Conservation (phyloP, 116 monocot genomes). For the Iris pallida region DNA sequence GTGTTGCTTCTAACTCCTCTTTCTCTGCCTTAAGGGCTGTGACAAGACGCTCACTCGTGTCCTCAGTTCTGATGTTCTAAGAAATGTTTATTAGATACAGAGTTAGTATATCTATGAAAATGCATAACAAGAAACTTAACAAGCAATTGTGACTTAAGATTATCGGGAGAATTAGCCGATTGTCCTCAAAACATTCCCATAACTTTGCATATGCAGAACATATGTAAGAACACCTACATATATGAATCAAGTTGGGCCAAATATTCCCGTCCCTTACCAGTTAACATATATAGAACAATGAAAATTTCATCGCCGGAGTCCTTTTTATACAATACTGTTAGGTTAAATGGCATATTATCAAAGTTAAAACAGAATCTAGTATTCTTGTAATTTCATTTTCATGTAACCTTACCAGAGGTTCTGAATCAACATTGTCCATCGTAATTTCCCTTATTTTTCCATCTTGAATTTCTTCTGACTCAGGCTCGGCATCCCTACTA, state of each 20-base stretch:
- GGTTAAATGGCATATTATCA: not conserved
- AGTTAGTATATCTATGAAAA: too few relatives aligned
- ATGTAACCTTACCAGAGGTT: constrained; percentile 31
- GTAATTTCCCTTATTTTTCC: constrained; percentile 61
- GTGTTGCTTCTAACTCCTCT: constrained; percentile 59
- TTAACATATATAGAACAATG: too few relatives aligned
- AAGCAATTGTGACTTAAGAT: too few relatives aligned
- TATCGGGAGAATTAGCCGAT: too few relatives aligned
- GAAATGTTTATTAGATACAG: not conserved
- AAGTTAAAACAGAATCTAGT: not conserved
- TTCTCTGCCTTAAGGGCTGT: constrained; percentile 56
- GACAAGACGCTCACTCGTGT: constrained; percentile 24
- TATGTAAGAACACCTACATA: too few relatives aligned
- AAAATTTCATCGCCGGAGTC: too few relatives aligned
- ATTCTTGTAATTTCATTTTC: not conserved
- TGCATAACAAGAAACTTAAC: too few relatives aligned
- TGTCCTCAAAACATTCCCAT: too few relatives aligned
- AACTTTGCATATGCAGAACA: too few relatives aligned
- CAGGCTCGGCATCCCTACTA: constrained; percentile 54
- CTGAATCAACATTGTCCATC: constrained; percentile 46
- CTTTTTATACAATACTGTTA: too few relatives aligned
- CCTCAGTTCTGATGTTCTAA: constrained; percentile 48
- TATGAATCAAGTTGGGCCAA: too few relatives aligned
- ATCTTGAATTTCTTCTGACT: constrained; percentile 56
- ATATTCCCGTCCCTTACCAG: too few relatives aligned